Conservation (phyloP, 176 grass and related monocot species). For the Raddia distichophylla region DNA sequence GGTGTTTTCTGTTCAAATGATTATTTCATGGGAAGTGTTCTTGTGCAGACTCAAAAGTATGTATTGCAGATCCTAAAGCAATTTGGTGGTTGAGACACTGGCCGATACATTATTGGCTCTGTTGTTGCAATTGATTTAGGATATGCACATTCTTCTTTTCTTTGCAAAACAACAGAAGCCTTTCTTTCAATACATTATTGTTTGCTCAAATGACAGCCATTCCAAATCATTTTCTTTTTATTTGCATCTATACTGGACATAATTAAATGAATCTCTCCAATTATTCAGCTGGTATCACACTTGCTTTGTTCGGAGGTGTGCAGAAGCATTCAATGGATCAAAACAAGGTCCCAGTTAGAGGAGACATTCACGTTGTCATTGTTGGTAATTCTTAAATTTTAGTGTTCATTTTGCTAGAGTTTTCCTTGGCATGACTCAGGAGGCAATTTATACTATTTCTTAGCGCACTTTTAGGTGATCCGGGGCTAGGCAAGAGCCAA, state of each 20-base stretch:
- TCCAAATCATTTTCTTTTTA: constrained; percentile 30
- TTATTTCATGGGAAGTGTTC: background rate
- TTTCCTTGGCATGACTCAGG: constrained; percentile 11
- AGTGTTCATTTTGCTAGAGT: constrained; percentile 1
- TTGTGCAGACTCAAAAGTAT: constrained; percentile 4
- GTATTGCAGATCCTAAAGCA: background rate
- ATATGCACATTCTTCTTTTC: background rate
- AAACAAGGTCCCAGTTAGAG: constrained; percentile 93
- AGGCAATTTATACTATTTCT: constrained; percentile 35
- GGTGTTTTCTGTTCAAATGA: background rate
- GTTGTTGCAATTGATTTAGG: constrained; percentile 11
- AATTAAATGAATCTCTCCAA: constrained; percentile 31
- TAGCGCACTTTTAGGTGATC: constrained; percentile 63
- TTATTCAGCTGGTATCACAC: constrained; percentile 83
- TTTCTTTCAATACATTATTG: constrained; percentile 25
- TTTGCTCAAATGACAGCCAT: background rate
- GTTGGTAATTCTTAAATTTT: constrained; percentile 66
- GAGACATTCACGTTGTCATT: constrained; percentile 85
- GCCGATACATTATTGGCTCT: constrained; percentile 8
- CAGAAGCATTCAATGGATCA: constrained; percentile 86
- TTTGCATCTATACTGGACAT: background rate
- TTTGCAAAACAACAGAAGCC: background rate
- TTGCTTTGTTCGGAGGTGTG: constrained; percentile 86
- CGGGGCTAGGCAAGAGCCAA: constrained; percentile 95
- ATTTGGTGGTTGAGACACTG: background rate